Percentiles rank a stretch among this genome's conserved stretches.
Evolutionary conservation across 2,329 filamentous ascomycete genomes (phyloP).

Genomic region (Cyclaneusma minus): DNA sequence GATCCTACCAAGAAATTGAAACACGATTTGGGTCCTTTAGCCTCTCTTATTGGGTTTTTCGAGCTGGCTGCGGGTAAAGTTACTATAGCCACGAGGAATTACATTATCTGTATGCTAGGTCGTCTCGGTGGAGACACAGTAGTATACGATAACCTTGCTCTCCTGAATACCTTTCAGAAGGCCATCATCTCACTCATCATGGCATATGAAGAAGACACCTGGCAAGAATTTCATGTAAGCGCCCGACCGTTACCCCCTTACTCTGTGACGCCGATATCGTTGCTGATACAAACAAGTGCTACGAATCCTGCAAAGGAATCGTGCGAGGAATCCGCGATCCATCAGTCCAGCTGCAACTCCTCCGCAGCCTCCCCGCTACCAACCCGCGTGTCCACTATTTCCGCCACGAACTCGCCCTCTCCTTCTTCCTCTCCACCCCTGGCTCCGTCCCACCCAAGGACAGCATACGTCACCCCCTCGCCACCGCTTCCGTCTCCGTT

Average conservation of each 20-base stretch:
- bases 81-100: too few relatives aligned
- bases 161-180: constrained; percentile 24
- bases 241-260: too few relatives aligned
- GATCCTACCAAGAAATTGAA: too few relatives aligned
- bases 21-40: constrained; percentile 13
- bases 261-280: too few relatives aligned
- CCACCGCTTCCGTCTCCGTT: constrained; percentile 35
- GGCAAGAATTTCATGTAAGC: constrained; percentile 23
- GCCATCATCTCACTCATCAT: constrained; percentile 28
- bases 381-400: constrained; percentile 38
- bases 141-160: constrained; percentile 28
- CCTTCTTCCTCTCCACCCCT: constrained; percentile 41
- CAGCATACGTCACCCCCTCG: constrained; percentile 29
- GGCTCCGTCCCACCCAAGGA: constrained; percentile 22
- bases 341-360: constrained; percentile 37
- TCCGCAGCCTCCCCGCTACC: constrained; percentile 41
- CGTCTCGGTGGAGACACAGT: constrained; percentile 9
- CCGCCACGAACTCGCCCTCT: constrained; percentile 48
- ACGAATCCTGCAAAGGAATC: constrained; percentile 30
- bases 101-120: too few relatives aligned
- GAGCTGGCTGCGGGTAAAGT: constrained; percentile 13
- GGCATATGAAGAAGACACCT: constrained; percentile 22
- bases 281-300: too few relatives aligned
- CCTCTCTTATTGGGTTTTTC: constrained; percentile 11
- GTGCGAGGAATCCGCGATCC: constrained; percentile 29